These are phyloP conservation scores for Sporothrix humicola DNA, from an alignment of 2,329 filamentous ascomycete genomes.

Conservation along the genomic window DNA sequence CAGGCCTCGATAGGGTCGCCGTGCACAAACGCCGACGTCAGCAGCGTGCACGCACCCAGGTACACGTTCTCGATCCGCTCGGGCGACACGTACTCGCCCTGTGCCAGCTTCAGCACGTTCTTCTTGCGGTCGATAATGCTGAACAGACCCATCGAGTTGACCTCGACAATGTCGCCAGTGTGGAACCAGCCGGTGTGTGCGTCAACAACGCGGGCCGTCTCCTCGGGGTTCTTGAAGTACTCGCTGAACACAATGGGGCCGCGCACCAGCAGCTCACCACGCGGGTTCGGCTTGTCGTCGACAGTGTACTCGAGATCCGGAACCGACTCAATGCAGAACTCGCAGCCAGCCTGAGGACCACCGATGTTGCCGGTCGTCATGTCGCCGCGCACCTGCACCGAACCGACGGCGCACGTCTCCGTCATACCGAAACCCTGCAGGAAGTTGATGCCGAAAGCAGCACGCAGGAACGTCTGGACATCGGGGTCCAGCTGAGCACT, in stretches of 20 bases:
- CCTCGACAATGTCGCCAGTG: conserved; percentile 86
- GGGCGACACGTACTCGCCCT: conserved; percentile 97
- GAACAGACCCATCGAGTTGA: conserved; percentile 86
- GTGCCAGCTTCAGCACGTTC: conserved; percentile 97
- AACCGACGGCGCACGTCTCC: conserved; percentile 82
- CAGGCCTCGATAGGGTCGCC: conserved; percentile 82
- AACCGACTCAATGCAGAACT: conserved; percentile 82
- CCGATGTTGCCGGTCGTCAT: conserved; percentile 82
- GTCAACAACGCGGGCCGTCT: conserved; percentile 82
- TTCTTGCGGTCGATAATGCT: conserved; percentile 95
- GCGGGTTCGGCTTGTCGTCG: conserved; percentile 85
- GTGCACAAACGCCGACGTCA: conserved; percentile 86
- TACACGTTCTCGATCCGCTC: conserved; percentile 97
- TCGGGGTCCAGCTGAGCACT: conserved; percentile 89
- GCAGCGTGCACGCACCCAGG: conserved; percentile 76
- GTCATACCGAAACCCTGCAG: conserved; percentile 92
- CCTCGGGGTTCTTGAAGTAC: conserved; percentile 89
- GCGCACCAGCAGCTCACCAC: conserved; percentile 85
- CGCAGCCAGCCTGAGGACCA: conserved; percentile 67
- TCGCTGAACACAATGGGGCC: conserved; percentile 80
- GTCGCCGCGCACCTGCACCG: conserved; percentile 73
- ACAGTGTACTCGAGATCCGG: conserved; percentile 93
- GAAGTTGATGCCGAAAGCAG: conserved; percentile 79
- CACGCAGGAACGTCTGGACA: conserved; percentile 85
- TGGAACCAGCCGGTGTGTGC: conserved; percentile 90